Base-by-base conservation (phyloP, 768 basidiomycete genomes). In the Suillus plorans region DNA sequence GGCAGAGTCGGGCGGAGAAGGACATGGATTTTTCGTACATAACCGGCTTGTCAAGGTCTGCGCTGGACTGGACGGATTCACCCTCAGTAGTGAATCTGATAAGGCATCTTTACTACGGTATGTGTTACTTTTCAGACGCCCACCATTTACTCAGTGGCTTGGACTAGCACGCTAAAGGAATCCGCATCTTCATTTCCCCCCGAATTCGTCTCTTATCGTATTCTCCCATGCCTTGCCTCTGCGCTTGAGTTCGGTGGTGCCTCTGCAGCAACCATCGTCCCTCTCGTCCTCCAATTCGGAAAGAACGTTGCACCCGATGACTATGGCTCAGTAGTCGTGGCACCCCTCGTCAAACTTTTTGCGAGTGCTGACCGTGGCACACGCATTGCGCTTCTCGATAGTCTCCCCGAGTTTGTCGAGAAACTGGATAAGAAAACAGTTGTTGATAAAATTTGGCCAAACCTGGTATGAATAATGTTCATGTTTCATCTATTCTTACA, bases 381-480 rank as follows among this genome's bases (percentile, higher is more conserved):
- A 28, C 85, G 97, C 37, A 97, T 99, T 91, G 96, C 95, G 6
- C 78, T 99, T 56, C 82, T 99, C 18, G 95, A 99, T 61, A 88
- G 89, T 62, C 78, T 99, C 42, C 80, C 86, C 3, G 89, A 93
- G 63, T 98, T 94, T 71, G 88, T 85, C 9, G 95, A 95, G 45
- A 94, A 89, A 73, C 76, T 99, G 62, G 95, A 97, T 72, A 89
- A 90, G 73, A 91, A 89, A 76, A 85, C 82, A 0, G 93, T 98
- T 1, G 85, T 84, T 59, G 93, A 97, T 50, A 93, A 92, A 70
- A 85, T 99, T 20, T 99, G 95, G 86, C 96, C 97, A 2, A 86
- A 95, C 79, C 79, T 99, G 49, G 95, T 97, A 70, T 13, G 61
- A 70, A 37, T 37, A 10, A 37, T 37, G 2, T 20, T 44, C n/a